phyloP scores from a whole-genome alignment of 192 early-diverging fungal species.

The Backusella macrospora region DNA sequence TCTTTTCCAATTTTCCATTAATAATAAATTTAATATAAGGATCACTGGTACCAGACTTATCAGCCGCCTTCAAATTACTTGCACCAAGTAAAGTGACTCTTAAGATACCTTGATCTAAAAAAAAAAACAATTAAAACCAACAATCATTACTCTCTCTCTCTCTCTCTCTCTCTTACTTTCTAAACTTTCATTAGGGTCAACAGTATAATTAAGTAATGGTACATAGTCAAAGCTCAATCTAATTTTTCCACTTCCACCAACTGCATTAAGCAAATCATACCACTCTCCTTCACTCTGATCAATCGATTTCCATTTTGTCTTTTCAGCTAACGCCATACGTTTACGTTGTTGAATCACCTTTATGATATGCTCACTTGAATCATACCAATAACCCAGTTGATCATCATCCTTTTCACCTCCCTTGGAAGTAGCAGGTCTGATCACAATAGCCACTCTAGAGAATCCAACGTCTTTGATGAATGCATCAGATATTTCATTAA shows the following conservation, averaged over 20 bases:
- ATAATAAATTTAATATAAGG: constrained; percentile 63
- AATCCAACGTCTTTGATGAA: constrained; percentile 45
- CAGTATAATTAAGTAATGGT: constrained; percentile 30
- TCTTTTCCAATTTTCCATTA: constrained; percentile 61
- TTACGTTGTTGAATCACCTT: constrained; percentile 20
- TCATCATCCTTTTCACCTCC: constrained; percentile 25
- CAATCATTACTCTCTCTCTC: not conserved
- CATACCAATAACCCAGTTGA: constrained; percentile 32
- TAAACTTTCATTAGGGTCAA: constrained; percentile 39
- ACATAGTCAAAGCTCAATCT: constrained; percentile 35
- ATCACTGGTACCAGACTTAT: constrained; percentile 59
- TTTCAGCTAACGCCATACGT: not conserved
- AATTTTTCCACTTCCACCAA: constrained; percentile 19
- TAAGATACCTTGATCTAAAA: constrained; percentile 43
- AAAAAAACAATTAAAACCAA: not conserved
- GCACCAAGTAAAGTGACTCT: constrained; percentile 40
- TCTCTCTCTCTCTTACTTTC: constrained; percentile 33
- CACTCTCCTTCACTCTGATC: constrained; percentile 34
- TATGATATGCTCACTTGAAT: constrained; percentile 24
- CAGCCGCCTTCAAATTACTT: constrained; percentile 36
- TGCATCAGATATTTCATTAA: constrained; percentile 39
- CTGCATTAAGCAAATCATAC: constrained; percentile 20
- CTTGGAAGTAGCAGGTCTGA: not conserved
- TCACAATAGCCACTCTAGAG: constrained; percentile 31
- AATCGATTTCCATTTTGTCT: not conserved